Base-by-base conservation (phyloP, 2,329 filamentous ascomycete genomes). In the Clonostachys solani region DNA sequence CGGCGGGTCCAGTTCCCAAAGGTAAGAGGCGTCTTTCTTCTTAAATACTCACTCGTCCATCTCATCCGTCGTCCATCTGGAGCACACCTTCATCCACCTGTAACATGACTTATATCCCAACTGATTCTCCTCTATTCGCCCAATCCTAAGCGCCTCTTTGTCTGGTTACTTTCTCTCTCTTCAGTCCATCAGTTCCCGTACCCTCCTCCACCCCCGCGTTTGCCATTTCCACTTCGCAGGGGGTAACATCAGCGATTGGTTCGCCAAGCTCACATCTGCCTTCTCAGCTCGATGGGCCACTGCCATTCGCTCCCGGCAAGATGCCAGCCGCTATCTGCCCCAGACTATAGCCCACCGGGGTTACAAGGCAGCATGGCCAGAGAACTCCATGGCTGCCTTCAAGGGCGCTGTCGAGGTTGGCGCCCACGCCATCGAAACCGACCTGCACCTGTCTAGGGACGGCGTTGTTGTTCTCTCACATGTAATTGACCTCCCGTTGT, bases 321-420 rank as follows among this genome's bases (percentile, higher is more conserved):
- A 59, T 19, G 49, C 57, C 12, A 49, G 52, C 19, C 54, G 58
- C 5, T 59, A 53, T 19, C 64, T 83, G 44, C 88, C 89, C 2
- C 86, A 89, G 61, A 78, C 83, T 47, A 89, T 94, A 52, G 87
- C 86, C 2, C 89, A 92, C 69, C 77, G 89, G 48, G 89, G 89
- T 41, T 90, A 85, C 74, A 92, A 89, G 62, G 83, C 84, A 1
- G 75, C 76, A 45, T 88, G 78, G 55, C 90, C 92, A 0, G 92
- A 97, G 66, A 97, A 97, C 67, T 87, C 88, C 2, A 83, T 96
- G 77, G 78, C 74, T 15, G 87, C 88, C 8, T 95, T 96, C 68
- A 72, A 72, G 48, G 85, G 78, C 29, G 92, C 91, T 2, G 77
- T 92, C 3, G 72, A 81, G 33, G 83, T 82, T 16, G 89, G 89